Conservation (phyloP, 2,329 filamentous ascomycete species). For the Dactylellina parvicollis region DNA sequence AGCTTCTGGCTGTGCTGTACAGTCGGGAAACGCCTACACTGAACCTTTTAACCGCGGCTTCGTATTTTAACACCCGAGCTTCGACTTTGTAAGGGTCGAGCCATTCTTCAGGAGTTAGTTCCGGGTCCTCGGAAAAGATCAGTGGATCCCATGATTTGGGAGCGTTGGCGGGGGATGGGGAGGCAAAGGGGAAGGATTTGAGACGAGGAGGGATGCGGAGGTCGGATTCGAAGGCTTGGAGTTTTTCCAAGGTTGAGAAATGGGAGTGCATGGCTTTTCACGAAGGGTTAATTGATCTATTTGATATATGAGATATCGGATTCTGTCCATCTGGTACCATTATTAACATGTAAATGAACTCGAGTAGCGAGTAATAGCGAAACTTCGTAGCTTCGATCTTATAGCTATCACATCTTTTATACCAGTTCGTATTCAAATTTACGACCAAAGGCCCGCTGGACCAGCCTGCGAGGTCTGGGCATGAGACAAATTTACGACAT, state of each 20-base stretch:
- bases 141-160: neutral
- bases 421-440: too few species aligned
- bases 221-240: neutral
- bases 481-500: too few species aligned
- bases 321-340: too few species aligned
- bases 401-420: too few species aligned
- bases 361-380: too few species aligned
- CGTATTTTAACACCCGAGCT: neutral
- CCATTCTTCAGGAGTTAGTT: neutral
- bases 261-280: too few species aligned
- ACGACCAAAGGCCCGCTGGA: too few species aligned
- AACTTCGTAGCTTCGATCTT: too few species aligned
- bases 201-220: neutral
- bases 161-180: neutral
- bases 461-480: too few species aligned
- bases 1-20: neutral
- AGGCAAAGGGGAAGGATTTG: neutral
- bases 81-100: neutral
- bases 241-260: neutral
- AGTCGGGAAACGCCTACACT: neutral
- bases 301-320: too few species aligned
- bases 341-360: too few species aligned
- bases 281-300: too few species aligned
- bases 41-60: slow-evolving; percentile 3
- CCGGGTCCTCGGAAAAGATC: neutral